These are phyloP conservation scores for Diaporthe sp. DNA, from an alignment of 2,329 filamentous ascomycete species.

Conservation along the genomic window DNA sequence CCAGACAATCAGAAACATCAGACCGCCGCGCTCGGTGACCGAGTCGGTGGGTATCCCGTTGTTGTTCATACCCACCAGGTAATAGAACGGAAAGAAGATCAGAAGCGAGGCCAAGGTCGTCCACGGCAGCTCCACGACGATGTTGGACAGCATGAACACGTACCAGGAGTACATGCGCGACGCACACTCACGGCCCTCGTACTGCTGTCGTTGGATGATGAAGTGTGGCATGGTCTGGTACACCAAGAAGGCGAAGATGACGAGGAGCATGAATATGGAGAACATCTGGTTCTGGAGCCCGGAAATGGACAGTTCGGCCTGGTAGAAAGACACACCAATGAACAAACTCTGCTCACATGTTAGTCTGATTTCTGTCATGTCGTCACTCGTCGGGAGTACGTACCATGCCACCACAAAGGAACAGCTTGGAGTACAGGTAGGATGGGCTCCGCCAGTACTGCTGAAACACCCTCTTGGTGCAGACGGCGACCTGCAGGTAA, in stretches of 20 bases:
- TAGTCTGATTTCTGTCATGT: not conserved
- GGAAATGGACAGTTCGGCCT: constrained; percentile 69
- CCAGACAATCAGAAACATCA: constrained; percentile 77
- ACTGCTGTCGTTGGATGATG: constrained; percentile 74
- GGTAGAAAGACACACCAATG: constrained; percentile 79
- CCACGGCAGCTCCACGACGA: constrained; percentile 79
- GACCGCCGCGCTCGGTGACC: constrained; percentile 68
- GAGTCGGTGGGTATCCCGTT: constrained; percentile 67
- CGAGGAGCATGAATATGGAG: constrained; percentile 77
- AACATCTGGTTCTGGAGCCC: constrained; percentile 80
- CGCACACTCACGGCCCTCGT: constrained; percentile 78
- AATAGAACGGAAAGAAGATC: constrained; percentile 78
- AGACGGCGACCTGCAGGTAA: constrained; percentile 68
- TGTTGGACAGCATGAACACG: constrained; percentile 74
- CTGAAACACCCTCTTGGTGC: constrained; percentile 73
- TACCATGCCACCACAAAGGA: constrained; percentile 64
- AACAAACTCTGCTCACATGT: constrained; percentile 57
- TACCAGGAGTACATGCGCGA: constrained; percentile 79
- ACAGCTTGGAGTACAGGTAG: constrained; percentile 78
- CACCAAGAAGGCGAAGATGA: constrained; percentile 74
- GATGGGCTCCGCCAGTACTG: constrained; percentile 80
- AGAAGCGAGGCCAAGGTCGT: constrained; percentile 73
- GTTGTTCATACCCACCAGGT: constrained; percentile 73
- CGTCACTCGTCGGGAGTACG: constrained; percentile 35
- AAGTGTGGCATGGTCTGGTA: constrained; percentile 80